Percentiles rank a stretch among this genome's conserved stretches.
These are phyloP conservation scores for Phytophthora lateralis DNA, from an alignment of 352 stramenopile species.

Conservation along the genomic window DNA sequence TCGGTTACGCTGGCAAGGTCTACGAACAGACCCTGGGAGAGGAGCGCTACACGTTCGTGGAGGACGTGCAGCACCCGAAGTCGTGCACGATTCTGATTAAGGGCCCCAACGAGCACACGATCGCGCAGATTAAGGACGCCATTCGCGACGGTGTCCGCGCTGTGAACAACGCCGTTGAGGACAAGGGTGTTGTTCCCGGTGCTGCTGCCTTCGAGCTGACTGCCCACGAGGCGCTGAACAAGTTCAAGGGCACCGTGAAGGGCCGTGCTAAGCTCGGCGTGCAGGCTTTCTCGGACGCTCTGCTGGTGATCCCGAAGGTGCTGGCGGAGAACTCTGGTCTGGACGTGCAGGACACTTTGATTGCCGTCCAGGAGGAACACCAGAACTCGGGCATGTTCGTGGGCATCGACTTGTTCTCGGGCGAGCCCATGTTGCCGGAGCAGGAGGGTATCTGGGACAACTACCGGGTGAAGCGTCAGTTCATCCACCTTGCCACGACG, in stretches of 20 bases:
- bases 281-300: slow-evolving; percentile 96
- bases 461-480: slow-evolving; percentile 99
- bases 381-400: slow-evolving; percentile 90
- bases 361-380: slow-evolving; percentile 97
- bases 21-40: slow-evolving; percentile 98
- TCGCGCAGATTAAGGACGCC: slow-evolving; percentile 99
- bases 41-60: slow-evolving; percentile 99
- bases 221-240: slow-evolving; percentile 88
- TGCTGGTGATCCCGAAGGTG: slow-evolving; percentile 98
- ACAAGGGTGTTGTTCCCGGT: slow-evolving; percentile 95
- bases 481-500: slow-evolving; percentile 97
- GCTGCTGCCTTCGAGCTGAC: slow-evolving; percentile 97
- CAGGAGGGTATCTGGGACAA: slow-evolving; percentile 99
- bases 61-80: slow-evolving; percentile 97
- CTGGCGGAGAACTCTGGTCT: slow-evolving; percentile 91
- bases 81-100: slow-evolving; percentile 99
- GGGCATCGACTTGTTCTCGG: slow-evolving; percentile 96
- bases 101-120: slow-evolving; percentile 98
- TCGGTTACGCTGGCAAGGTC: slow-evolving; percentile 97
- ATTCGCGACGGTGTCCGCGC: slow-evolving; percentile 97
- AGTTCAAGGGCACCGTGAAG: slow-evolving; percentile 89
- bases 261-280: slow-evolving; percentile 98
- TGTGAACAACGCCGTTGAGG: slow-evolving; percentile 99
- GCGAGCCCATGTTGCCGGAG: slow-evolving; percentile 96
- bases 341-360: slow-evolving; percentile 95